Base-by-base conservation (phyloP, 371 early-diverging fungal genomes). In the Actinomortierella wolfii region DNA sequence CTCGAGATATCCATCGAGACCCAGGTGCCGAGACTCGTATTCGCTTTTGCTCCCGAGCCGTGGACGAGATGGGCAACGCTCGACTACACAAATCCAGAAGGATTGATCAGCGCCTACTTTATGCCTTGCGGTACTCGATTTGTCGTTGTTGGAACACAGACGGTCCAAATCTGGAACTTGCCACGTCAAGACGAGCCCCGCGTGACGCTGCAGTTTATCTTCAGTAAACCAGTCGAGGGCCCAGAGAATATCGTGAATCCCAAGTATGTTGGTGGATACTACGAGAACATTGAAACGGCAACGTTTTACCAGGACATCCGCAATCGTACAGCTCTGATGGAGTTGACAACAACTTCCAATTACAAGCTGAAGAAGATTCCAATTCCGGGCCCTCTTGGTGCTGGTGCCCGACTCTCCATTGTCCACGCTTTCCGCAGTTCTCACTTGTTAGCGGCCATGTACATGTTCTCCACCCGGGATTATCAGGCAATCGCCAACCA, bases 21-120 rank as follows among this genome's bases (percentile, higher is more conserved):
- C 0, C 51, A 57, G 20, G 34, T 34, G 11, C 7, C 34, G 34
- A 48, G 46, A 7, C 45, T 67, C 34, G 56, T 74, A 1, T 74
- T 74, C 41, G 67, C 74, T 13, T 74, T 74, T 17, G 57, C 67
- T n/a, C 74, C 74, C 0, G 74, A 74, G 41, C 74, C 74, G 5
- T 74, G 74, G 74, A 74, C 67, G 67, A 67, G 74, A n/a, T 46
- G 57, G 21, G 64, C 63, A 39, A 74, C 74, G 14, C 50, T 39
- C 9, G 74, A 74, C 0, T 58, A 63, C 4, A 56, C 53, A 1
- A 59, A 67, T 8, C 74, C 74, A 2, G 74, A 74, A 23, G 56
- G 57, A 25, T 41, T 74, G 23, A 51, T 67, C 51, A 57, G 60
- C 3, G 57, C 58, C 5, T 74, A 56, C 34, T 74, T 74, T 53